Base-by-base conservation (phyloP, 1,139 yeast species). In the Candida anutae region DNA sequence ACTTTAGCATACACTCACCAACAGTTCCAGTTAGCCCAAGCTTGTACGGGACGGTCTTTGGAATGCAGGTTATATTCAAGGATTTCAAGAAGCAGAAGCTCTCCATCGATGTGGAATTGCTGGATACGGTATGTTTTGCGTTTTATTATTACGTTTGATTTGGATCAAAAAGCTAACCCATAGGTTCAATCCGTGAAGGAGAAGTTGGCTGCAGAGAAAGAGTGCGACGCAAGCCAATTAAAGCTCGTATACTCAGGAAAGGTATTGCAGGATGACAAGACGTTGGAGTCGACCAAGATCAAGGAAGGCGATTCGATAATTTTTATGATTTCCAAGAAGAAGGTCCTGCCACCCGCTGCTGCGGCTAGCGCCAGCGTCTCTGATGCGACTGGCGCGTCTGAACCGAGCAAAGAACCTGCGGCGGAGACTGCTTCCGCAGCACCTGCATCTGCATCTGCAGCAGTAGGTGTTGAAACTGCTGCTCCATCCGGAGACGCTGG, bases 241-340 rank as follows among this genome's bases (percentile, higher is more conserved):
- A 90, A 88, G 58, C 74, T 90, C 47, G 95, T 93, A 34, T 90
- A 81, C 54, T 85, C 95, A 2, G 94, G 94, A 21, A 87, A 87
- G 50, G 93, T 90, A 24, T 72, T 90, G 34, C 85, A 76, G 46
- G 95, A 90, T 58, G 87, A 74, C 30, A 81, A 84, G 50, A 68
- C 81, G 5, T 66, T 88, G 38, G 82, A 70, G 29, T 67, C 71
- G 10, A 79, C 76, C 53, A 80, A 81, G 43, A 72, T 90, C 44
- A 85, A 84, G 51, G 94, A 84, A 29, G 87, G 85, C 30, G 96
- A 87, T 48, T 88, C 88, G 41, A 76, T 90, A 33, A 88, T 90
- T 37, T 88, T 87, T 55, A 90, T 90, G 97, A 73, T 85, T 29
- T 72, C 87, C 27, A 61, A 59, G 41, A 58, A 72, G 9, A 69